Evolutionary conservation across 1,284 basidiomycete species (phyloP).

Genomic region (Chiua sp.): DNA sequence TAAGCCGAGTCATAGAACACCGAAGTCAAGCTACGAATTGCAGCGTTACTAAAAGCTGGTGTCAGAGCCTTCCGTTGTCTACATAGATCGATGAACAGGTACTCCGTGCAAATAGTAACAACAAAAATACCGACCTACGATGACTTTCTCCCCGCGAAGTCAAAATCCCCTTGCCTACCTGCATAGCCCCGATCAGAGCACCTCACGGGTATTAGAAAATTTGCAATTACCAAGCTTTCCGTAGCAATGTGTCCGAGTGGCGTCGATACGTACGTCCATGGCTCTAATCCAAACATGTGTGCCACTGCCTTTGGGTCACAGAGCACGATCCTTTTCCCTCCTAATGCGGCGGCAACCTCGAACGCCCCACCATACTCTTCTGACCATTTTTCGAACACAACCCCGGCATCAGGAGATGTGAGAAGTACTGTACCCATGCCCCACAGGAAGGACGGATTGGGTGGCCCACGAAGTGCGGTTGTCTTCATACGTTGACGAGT

Average conservation of each 20-base stretch:
- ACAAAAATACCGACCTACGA: constrained; percentile 18
- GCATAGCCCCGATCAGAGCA: background rate
- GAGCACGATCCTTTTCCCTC: constrained; percentile 47
- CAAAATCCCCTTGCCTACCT: constrained; percentile 29
- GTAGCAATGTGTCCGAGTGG: constrained; percentile 3
- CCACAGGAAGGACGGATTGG: constrained; percentile 32
- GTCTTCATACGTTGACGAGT: constrained; percentile 17
- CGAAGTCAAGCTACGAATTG: constrained; percentile 46
- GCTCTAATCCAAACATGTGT: constrained; percentile 57
- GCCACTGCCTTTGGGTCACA: constrained; percentile 60
- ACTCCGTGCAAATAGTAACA: background rate
- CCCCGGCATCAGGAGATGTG: constrained; percentile 19
- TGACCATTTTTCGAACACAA: constrained; percentile 39
- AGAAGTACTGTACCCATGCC: constrained; percentile 25
- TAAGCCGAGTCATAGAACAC: constrained; percentile 50
- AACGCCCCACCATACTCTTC: constrained; percentile 55
- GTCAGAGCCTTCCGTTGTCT: constrained; percentile 53
- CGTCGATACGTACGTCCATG: constrained; percentile 34
- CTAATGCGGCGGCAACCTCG: constrained; percentile 46
- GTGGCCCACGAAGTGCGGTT: constrained; percentile 40
- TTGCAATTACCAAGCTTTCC: constrained; percentile 24
- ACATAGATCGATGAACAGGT: background rate
- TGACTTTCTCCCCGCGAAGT: constrained; percentile 28
- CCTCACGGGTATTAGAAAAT: background rate
- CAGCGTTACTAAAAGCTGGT: constrained; percentile 53